Evolutionary conservation across 208 protist genomes (phyloP).

Genomic region (Trypanosoma mega): DNA sequence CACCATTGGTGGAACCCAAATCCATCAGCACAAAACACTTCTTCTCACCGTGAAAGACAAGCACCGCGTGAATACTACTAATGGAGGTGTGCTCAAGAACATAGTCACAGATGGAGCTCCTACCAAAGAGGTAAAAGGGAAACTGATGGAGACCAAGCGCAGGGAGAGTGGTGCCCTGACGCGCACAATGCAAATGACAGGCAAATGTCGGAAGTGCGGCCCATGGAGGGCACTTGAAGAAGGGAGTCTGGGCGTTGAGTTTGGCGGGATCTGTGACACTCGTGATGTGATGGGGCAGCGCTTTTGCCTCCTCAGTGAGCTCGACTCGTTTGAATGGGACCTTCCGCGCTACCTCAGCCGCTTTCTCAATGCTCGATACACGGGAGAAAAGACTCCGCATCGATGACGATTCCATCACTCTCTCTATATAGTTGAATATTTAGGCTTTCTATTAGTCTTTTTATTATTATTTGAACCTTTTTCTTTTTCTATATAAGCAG

Average conservation of each 20-base stretch:
- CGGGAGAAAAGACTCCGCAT: conserved; percentile 13
- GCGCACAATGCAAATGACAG: conserved; percentile 74
- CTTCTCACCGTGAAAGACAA: conserved; percentile 82
- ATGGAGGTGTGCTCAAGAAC: conserved; percentile 85
- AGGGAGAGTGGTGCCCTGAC: conserved; percentile 43
- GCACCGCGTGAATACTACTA: conserved; percentile 77
- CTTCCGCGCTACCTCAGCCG: conserved; percentile 34
- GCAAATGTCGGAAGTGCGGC: conserved; percentile 55
- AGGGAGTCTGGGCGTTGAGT: conserved; percentile 69
- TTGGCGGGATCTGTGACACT: conserved; percentile 64
- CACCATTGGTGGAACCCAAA: conserved; percentile 83
- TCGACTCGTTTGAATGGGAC: conserved; percentile 19
- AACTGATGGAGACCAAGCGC: conserved; percentile 69
- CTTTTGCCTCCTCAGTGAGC: conserved; percentile 50
- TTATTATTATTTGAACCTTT: too few relatives aligned
- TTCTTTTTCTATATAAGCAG: too few relatives aligned
- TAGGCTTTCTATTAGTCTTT: too few relatives aligned
- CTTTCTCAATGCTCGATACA: conserved; percentile 26
- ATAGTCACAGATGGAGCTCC: conserved; percentile 79
- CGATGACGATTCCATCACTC: background rate
- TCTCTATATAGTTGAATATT: conserved; percentile 4
- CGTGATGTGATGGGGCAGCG: conserved; percentile 72
- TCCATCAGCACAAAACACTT: conserved; percentile 85
- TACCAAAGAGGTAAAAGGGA: conserved; percentile 89
- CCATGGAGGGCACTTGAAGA: conserved; percentile 82